Base-by-base conservation (phyloP, 2,329 filamentous ascomycete species). In the Ophiocordyceps sinensis region DNA sequence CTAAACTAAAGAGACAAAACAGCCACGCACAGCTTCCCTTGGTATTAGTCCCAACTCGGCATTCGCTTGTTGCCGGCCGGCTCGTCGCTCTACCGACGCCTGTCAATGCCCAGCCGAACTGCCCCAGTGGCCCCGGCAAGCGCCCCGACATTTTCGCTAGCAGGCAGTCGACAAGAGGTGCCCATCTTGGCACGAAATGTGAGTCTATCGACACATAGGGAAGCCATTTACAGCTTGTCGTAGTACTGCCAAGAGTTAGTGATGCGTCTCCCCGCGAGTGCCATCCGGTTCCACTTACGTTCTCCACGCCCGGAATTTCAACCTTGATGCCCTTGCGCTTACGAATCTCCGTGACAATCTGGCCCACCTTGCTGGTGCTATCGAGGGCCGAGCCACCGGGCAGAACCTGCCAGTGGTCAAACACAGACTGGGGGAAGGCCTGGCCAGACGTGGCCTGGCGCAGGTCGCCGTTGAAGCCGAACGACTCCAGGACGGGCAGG, bases 261-360 rank as follows among this genome's bases (percentile, higher is more conserved):
- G 36, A 38, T 26, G 36, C 26, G 15, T 32, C 23, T 28, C 31
- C 26, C 32, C 3, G 29, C 17, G 26, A 3, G 5, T 1, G 8
- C 21, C 9, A 6, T 31, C 36, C 29, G 14, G 26, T 30, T 44
- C 44, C 50, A 84, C 85, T 86, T 79, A 91, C 86, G 78, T 95
- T 94, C 64, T 86, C 85, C 73, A 87, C 81, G 65, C 82, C 85
- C 58, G 91, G 89, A 64, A 95, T 84, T 59, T 86, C 78, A 62
- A 82, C 71, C 86, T 98, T 98, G 77, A 98, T 75, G 86, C 89
- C 91, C 86, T 98, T 98, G 72, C 89, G 85, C 82, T 95, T 95
- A 65, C 91, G 87, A 82, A 93, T 94, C 45, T 82, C 77, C 63
- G 74, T 71, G 57, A 96, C 86, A 57, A 95, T 74, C 63, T 77